Percentiles rank a stretch among this genome's conserved stretches.
Conservation (phyloP, 2,329 filamentous ascomycete genomes). For the Arachnopeziza araneosa region DNA sequence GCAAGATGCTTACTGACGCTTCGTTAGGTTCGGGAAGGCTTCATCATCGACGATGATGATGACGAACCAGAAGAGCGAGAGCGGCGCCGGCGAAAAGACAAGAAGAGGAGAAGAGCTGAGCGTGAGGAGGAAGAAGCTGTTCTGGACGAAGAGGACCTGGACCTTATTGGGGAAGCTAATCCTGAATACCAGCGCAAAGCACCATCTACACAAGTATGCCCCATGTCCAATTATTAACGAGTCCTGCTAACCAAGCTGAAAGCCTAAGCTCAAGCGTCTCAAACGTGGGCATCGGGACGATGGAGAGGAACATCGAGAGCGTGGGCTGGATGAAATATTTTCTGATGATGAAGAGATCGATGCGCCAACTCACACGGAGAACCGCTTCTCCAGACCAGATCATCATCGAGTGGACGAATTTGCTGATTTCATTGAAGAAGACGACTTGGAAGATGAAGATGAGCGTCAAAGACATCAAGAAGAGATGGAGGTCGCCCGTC, state of each 20-base stretch:
- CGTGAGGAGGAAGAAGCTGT: conserved; percentile 77
- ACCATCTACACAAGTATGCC: conserved; percentile 61
- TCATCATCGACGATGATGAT: conserved; percentile 89
- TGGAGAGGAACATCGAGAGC: conserved; percentile 58
- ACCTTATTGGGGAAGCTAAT: conserved; percentile 82
- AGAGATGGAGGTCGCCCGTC: conserved; percentile 82
- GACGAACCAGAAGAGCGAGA: conserved; percentile 59
- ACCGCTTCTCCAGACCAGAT: conserved; percentile 33
- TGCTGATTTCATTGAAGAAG: conserved; percentile 95
- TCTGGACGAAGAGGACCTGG: conserved; percentile 92
- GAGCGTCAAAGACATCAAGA: conserved; percentile 71
- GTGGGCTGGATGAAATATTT: conserved; percentile 87
- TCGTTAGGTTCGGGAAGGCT: conserved; percentile 77
- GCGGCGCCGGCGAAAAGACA: conserved; percentile 55
- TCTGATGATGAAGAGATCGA: conserved; percentile 86
- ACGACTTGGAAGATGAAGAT: conserved; percentile 82
- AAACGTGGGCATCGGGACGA: conserved; percentile 85
- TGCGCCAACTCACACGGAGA: conserved; percentile 41
- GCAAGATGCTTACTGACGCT: conserved; percentile 9
- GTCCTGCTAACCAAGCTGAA: conserved; percentile 12
- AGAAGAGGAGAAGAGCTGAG: conserved; percentile 72
- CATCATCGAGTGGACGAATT: conserved; percentile 70
- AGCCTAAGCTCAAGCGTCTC: conserved; percentile 93
- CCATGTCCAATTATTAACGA: not conserved
- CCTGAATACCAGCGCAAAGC: conserved; percentile 61